Evolutionary conservation across 73 alveolate genomes (phyloP).

Genomic region (Tetrahymena thermophila): DNA sequence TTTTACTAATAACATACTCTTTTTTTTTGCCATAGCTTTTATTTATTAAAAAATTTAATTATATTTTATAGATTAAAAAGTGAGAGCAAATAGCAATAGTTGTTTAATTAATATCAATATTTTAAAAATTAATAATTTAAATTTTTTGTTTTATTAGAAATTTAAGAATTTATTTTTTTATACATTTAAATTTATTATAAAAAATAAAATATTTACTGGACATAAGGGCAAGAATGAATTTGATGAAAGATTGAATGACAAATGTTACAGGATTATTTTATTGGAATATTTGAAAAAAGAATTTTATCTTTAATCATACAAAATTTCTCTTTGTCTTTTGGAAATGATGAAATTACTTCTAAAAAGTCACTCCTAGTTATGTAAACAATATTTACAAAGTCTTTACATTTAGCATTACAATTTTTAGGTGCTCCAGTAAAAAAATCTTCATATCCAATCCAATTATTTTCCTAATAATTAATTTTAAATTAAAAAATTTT

Average conservation of each 20-base stretch:
- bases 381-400: background rate
- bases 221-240: background rate
- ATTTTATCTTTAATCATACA: background rate
- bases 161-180: no score
- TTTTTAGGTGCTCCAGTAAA: background rate
- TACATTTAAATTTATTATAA: no score
- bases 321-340: background rate
- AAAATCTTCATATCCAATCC: background rate
- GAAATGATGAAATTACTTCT: background rate
- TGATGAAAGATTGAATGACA: background rate
- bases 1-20: background rate
- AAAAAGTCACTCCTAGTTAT: background rate
- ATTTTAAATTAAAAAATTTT: background rate
- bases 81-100: no score
- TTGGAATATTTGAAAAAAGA: background rate
- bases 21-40: background rate
- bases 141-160: no score
- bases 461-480: background rate
- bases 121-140: no score
- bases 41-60: background rate
- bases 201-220: background rate
- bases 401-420: background rate
- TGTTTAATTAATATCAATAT: no score
- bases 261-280: background rate
- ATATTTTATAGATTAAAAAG: no score